Evolutionary conservation across 495 filamentous ascomycete species (phyloP).

Genomic region (Umbilicaria muhlenbergii): DNA sequence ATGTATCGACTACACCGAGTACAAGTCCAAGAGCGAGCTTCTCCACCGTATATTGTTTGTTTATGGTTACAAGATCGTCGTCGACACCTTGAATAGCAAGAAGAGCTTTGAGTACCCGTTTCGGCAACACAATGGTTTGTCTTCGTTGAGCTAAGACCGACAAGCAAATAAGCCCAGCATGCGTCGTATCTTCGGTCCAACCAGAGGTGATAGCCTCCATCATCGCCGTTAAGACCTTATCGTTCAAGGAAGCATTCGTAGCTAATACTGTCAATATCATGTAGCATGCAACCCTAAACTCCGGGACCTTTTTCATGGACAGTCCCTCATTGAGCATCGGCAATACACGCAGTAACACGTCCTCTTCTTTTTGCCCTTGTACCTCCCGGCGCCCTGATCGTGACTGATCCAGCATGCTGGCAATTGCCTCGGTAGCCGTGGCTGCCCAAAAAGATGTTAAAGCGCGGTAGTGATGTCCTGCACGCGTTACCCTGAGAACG

Average conservation of each 20-base stretch:
- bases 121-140: constrained; percentile 38
- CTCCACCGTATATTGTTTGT: constrained; percentile 48
- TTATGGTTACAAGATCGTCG: constrained; percentile 41
- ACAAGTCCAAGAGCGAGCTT: constrained; percentile 59
- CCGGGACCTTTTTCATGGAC: constrained; percentile 51
- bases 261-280: constrained; percentile 78
- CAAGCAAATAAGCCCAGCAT: constrained; percentile 65
- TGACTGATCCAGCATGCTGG: constrained; percentile 59
- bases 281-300: constrained; percentile 71
- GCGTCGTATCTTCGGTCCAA: constrained; percentile 54
- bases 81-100: constrained; percentile 45
- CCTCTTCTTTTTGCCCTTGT: constrained; percentile 60
- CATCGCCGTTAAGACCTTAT: constrained; percentile 56
- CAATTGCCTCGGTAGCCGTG: constrained; percentile 64
- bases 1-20: constrained; percentile 44
- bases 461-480: constrained; percentile 54
- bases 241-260: constrained; percentile 60
- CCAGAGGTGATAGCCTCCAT: constrained; percentile 73
- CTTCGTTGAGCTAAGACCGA: constrained; percentile 67
- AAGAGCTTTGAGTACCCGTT: constrained; percentile 51
- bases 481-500: constrained; percentile 48
- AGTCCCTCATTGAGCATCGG: constrained; percentile 65
- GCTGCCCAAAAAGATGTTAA: constrained; percentile 81
- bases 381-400: constrained; percentile 52
- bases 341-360: constrained; percentile 56